Evolutionary conservation across 768 basidiomycete species (phyloP).

Genomic region (Dendrothele bispora): DNA sequence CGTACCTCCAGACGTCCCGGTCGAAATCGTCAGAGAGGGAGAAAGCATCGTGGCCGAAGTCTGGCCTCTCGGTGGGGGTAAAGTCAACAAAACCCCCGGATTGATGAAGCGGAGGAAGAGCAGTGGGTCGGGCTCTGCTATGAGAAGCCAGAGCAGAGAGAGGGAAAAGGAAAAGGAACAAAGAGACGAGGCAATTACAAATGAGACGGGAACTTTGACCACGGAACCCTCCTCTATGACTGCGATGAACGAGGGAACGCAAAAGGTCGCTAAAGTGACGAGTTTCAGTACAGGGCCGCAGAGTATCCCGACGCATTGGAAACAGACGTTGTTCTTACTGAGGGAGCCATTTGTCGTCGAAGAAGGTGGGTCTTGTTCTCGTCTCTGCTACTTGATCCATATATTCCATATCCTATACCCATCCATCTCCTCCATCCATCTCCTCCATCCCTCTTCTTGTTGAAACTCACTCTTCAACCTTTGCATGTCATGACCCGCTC

Average conservation of each 20-base stretch:
- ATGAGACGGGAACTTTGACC: too few relatives aligned
- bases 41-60: slow-evolving; percentile 73
- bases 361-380: slow-evolving; percentile 54
- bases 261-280: too few relatives aligned
- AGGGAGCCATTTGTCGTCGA: slow-evolving; percentile 73
- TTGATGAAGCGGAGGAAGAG: background rate
- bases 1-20: slow-evolving; percentile 50
- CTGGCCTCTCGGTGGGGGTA: slow-evolving; percentile 68
- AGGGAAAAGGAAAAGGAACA: slow-evolving; percentile 44
- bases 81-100: background rate
- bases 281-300: slow-evolving; percentile 92
- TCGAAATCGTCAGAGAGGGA: slow-evolving; percentile 54
- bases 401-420: too few relatives aligned
- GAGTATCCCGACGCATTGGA: slow-evolving; percentile 94
- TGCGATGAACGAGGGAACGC: too few relatives aligned
- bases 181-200: slow-evolving; percentile 27
- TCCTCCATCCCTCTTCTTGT: too few relatives aligned
- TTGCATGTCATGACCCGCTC: background rate
- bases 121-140: too few relatives aligned
- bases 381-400: too few relatives aligned
- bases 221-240: too few relatives aligned
- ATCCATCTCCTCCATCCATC: too few relatives aligned
- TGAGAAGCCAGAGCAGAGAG: too few relatives aligned
- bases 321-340: slow-evolving; percentile 89
- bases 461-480: too few relatives aligned